Evolutionary conservation across 306 rosid genomes (phyloP).

Genomic region (Acacia acuminata): DNA sequence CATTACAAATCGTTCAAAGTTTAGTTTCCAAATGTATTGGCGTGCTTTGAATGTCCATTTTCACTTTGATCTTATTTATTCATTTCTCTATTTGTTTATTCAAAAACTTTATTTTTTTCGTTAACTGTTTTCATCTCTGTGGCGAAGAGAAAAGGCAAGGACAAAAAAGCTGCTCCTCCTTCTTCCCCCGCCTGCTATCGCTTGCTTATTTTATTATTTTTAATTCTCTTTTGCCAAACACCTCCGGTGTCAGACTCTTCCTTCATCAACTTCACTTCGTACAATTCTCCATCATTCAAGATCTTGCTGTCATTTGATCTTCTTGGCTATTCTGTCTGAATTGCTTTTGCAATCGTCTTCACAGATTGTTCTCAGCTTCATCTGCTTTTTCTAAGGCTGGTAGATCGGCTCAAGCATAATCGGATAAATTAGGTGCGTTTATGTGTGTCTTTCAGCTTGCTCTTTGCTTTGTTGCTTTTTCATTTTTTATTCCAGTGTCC

Average conservation of each 20-base stretch:
- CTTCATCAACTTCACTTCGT: background rate
- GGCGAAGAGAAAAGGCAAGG: slow-evolving; percentile 21
- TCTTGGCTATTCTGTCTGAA: slow-evolving; percentile 9
- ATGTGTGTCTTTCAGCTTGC: background rate
- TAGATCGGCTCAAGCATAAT: slow-evolving; percentile 41
- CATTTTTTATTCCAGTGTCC: background rate
- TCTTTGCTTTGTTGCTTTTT: slow-evolving; percentile 13
- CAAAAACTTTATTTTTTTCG: background rate
- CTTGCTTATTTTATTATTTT: slow-evolving; percentile 27
- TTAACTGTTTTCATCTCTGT: slow-evolving; percentile 10
- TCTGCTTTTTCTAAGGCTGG: slow-evolving; percentile 36
- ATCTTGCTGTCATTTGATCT: slow-evolving; percentile 39
- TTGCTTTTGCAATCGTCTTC: slow-evolving; percentile 1
- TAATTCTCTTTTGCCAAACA: slow-evolving; percentile 50
- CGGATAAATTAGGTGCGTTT: slow-evolving; percentile 31
- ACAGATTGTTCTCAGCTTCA: slow-evolving; percentile 27
- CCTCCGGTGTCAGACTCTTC: slow-evolving; percentile 39
- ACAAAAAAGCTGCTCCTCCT: slow-evolving; percentile 54
- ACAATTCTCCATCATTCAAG: slow-evolving; percentile 32
- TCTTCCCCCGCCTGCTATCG: slow-evolving; percentile 47
- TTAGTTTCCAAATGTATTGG: background rate
- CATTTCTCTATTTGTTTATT: background rate
- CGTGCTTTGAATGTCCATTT: slow-evolving; percentile 17
- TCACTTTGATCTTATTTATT: slow-evolving; percentile 8
- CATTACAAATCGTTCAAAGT: background rate